phyloP scores from a whole-genome alignment of 208 protist species.

The Endotrypanum monterogeii region DNA sequence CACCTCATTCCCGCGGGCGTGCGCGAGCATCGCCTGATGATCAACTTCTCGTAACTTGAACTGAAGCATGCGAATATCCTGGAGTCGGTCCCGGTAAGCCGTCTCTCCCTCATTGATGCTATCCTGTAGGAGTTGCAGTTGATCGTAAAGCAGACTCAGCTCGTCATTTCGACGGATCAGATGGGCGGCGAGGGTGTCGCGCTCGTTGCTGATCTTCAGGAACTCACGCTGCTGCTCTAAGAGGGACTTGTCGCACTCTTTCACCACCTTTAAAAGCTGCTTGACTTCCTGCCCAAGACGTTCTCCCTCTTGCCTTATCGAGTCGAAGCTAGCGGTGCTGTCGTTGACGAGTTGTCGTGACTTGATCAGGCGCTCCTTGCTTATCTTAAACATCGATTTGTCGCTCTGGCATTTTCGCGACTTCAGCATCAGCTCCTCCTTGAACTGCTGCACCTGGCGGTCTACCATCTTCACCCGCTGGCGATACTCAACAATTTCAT shows the following conservation, averaged over 20 bases:
- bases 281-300: conserved; percentile 85
- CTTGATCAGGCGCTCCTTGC: conserved; percentile 77
- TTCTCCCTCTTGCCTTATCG: conserved; percentile 53
- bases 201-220: conserved; percentile 94
- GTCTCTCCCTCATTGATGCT: conserved; percentile 94
- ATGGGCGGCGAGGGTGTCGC: conserved; percentile 96
- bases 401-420: conserved; percentile 76
- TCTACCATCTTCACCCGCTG: conserved; percentile 98
- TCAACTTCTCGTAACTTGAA: conserved; percentile 91
- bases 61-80: conserved; percentile 72
- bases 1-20: conserved; percentile 89
- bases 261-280: conserved; percentile 95
- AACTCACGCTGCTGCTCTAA: conserved; percentile 93
- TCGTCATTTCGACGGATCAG: conserved; percentile 98
- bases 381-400: conserved; percentile 44
- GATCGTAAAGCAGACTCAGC: conserved; percentile 97
- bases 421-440: conserved; percentile 96
- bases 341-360: conserved; percentile 72
- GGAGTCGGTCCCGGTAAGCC: conserved; percentile 91
- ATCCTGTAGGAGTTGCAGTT: conserved; percentile 96
- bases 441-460: conserved; percentile 94
- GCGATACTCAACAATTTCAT: conserved; percentile 97
- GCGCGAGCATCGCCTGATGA: conserved; percentile 70
- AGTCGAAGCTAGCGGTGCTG: conserved; percentile 57
- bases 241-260: conserved; percentile 90